Percentiles rank a stretch among this genome's conserved stretches.
phyloP scores from a whole-genome alignment of 192 early-diverging fungal genomes.

The Linnemannia elongata region DNA sequence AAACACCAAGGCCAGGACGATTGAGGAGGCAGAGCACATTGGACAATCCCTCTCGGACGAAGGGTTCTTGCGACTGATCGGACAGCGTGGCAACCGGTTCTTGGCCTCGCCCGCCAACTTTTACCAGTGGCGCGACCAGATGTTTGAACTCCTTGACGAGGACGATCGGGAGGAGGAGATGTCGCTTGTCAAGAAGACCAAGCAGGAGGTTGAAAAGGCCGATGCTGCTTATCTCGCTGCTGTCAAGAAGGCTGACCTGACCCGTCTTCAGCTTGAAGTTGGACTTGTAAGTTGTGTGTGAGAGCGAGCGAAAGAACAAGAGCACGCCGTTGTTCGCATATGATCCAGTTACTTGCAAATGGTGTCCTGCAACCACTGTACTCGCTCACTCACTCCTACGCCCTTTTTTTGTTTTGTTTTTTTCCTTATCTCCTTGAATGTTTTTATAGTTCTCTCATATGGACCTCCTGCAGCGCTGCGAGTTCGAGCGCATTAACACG shows the following conservation, averaged over 20 bases:
- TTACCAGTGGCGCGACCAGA: constrained; percentile 80
- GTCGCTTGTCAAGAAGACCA: constrained; percentile 48
- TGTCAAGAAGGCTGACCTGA: constrained; percentile 73
- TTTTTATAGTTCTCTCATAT: constrained; percentile 65
- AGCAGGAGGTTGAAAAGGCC: constrained; percentile 74
- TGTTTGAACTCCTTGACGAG: constrained; percentile 65
- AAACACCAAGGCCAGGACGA: constrained; percentile 71
- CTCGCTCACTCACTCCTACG: not conserved
- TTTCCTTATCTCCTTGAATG: not conserved
- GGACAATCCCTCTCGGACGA: constrained; percentile 78
- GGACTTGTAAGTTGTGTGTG: constrained; percentile 61
- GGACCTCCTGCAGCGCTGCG: constrained; percentile 63
- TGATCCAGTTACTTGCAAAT: not conserved
- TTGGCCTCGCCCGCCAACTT: constrained; percentile 68
- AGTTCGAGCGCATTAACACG: constrained; percentile 62
- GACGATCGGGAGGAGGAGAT: constrained; percentile 48
- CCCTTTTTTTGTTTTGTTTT: not conserved
- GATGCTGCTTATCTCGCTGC: constrained; percentile 75
- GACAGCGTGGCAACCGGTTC: constrained; percentile 78
- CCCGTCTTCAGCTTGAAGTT: constrained; percentile 79
- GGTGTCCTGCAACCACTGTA: not conserved
- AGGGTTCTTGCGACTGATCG: constrained; percentile 76
- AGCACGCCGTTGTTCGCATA: not conserved
- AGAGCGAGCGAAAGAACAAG: not conserved
- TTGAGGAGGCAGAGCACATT: constrained; percentile 74